These are phyloP conservation scores for Pichia sp. DNA, from an alignment of 1,139 yeast genomes.

Conservation along the genomic window DNA sequence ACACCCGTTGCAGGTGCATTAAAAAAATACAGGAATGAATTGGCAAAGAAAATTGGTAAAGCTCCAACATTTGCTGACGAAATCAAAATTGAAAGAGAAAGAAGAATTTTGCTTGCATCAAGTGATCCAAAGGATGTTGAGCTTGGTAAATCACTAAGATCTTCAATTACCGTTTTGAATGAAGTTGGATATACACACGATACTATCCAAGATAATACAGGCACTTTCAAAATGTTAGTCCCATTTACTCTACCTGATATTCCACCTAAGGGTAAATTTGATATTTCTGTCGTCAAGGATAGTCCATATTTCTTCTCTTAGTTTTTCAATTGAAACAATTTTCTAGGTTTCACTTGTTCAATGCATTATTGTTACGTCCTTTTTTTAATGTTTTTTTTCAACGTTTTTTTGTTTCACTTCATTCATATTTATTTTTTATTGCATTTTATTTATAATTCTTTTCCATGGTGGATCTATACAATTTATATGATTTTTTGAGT, in stretches of 20 bases:
- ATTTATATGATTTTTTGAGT: neutral
- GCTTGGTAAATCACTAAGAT: slow-evolving; percentile 53
- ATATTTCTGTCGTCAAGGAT: slow-evolving; percentile 62
- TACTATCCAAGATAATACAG: slow-evolving; percentile 24
- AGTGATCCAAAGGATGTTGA: slow-evolving; percentile 42
- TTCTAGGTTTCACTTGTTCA: neutral
- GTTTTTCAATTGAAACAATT: neutral
- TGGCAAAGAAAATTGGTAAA: slow-evolving; percentile 48
- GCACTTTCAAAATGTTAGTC: slow-evolving; percentile 35
- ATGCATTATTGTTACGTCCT: neutral
- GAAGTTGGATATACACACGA: slow-evolving; percentile 22
- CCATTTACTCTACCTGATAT: slow-evolving; percentile 70
- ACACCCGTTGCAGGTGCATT: slow-evolving; percentile 52
- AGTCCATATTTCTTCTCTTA: slow-evolving; percentile 75
- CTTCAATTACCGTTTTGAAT: slow-evolving; percentile 66
- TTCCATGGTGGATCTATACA: slow-evolving; percentile 1
- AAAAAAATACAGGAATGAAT: slow-evolving; percentile 42
- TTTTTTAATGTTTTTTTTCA: neutral
- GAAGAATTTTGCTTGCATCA: slow-evolving; percentile 53
- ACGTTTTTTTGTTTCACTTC: neutral
- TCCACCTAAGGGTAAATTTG: slow-evolving; percentile 80
- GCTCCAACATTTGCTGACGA: slow-evolving; percentile 67
- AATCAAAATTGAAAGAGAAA: slow-evolving; percentile 58
- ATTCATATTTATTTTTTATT: neutral
- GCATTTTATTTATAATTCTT: neutral